Conservation (phyloP, 2,329 filamentous ascomycete species). For the Penicillium sumatraense region DNA sequence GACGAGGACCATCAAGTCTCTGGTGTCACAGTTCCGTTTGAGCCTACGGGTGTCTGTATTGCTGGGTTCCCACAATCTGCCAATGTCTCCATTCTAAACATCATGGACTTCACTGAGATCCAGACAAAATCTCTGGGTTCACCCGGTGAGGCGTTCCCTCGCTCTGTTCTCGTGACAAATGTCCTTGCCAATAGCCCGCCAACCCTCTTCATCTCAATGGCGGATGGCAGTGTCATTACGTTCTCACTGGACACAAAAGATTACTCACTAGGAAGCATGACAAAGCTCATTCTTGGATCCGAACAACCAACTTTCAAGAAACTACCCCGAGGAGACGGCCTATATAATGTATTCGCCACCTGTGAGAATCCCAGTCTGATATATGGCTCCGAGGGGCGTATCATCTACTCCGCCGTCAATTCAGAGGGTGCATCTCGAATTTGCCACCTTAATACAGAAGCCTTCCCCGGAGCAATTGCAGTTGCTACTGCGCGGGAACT, state of each 20-base stretch:
- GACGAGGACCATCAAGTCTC: conserved; percentile 76
- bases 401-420: conserved; percentile 92
- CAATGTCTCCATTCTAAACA: conserved; percentile 72
- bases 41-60: conserved; percentile 69
- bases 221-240: conserved; percentile 87
- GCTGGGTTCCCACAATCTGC: conserved; percentile 89
- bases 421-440: conserved; percentile 83
- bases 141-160: conserved; percentile 77
- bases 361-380: conserved; percentile 95
- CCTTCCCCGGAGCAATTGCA: conserved; percentile 79
- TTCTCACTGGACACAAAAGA: conserved; percentile 70
- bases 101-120: conserved; percentile 68
- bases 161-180: conserved; percentile 79
- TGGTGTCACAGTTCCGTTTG: conserved; percentile 75
- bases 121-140: conserved; percentile 66
- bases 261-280: conserved; percentile 71
- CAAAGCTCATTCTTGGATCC: conserved; percentile 82
- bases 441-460: conserved; percentile 79
- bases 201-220: conserved; percentile 86
- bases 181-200: conserved; percentile 70
- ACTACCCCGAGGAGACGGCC: conserved; percentile 68
- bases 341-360: conserved; percentile 86
- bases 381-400: conserved; percentile 82
- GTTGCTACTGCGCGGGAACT: conserved; percentile 78
- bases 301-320: conserved; percentile 81